These are phyloP conservation scores for Aspergillus sp. DNA, from an alignment of 2,329 filamentous ascomycete genomes.

Conservation along the genomic window DNA sequence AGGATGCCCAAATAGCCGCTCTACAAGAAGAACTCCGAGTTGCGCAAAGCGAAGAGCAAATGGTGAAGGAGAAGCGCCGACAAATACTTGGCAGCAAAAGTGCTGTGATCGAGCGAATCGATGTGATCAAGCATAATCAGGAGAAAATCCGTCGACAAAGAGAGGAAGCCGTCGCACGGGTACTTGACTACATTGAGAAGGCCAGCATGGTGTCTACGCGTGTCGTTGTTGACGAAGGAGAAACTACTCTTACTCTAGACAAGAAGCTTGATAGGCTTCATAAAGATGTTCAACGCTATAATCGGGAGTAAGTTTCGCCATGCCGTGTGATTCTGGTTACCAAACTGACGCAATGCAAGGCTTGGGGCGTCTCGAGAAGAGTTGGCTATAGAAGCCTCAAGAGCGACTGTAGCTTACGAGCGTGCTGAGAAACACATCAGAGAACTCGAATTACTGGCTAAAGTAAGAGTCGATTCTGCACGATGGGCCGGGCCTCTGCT, in stretches of 20 bases:
- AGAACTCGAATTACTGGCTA: constrained; percentile 29
- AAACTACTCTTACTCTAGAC: constrained; percentile 51
- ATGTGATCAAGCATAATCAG: constrained; percentile 44
- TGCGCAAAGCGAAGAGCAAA: constrained; percentile 48
- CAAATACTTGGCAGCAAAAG: constrained; percentile 59
- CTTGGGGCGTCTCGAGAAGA: constrained; percentile 60
- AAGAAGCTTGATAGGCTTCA: constrained; percentile 46
- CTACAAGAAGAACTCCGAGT: constrained; percentile 47
- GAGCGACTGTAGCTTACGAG: constrained; percentile 30
- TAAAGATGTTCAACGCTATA: constrained; percentile 53
- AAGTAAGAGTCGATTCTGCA: constrained; percentile 25
- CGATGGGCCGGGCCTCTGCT: neutral
- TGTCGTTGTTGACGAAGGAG: constrained; percentile 57
- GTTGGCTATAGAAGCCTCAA: constrained; percentile 47
- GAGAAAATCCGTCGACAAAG: constrained; percentile 42
- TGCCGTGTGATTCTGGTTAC: neutral
- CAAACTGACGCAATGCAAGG: constrained; percentile 26
- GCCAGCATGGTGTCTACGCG: constrained; percentile 52
- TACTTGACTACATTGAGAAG: constrained; percentile 50
- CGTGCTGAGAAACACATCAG: constrained; percentile 32
- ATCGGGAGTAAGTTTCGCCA: constrained; percentile 37
- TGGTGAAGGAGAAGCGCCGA: constrained; percentile 44
- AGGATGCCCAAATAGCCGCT: constrained; percentile 28
- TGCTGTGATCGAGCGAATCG: constrained; percentile 46
- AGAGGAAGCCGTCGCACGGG: constrained; percentile 41